A percentile compares a stretch with the other conserved stretches of the same genome.
Evolutionary conservation across 225 moss, liverwort and hornwort species (phyloP).

Genomic region (Neckera pumila): DNA sequence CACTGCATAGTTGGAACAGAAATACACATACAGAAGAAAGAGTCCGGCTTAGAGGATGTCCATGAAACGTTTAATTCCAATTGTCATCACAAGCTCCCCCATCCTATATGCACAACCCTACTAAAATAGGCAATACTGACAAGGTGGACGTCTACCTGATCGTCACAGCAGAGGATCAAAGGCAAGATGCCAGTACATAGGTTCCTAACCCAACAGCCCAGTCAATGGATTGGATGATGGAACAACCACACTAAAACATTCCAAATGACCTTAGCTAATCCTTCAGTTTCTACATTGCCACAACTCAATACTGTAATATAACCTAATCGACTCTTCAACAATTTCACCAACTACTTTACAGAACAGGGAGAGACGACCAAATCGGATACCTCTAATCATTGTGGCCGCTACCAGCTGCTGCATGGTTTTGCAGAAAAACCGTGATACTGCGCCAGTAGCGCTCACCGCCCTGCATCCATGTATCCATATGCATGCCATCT

Average conservation of each 20-base stretch:
- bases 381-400: background rate
- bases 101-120: background rate
- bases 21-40: background rate
- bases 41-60: background rate
- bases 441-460: conserved; percentile 82
- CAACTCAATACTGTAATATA: background rate
- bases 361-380: background rate
- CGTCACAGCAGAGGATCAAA: background rate
- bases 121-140: background rate
- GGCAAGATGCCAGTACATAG: background rate
- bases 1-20: background rate
- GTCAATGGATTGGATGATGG: background rate
- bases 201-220: background rate
- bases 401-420: conserved; percentile 2
- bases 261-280: background rate
- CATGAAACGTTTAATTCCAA: background rate
- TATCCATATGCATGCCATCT: conserved; percentile 94
- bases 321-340: background rate
- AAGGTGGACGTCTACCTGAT: background rate
- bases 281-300: background rate
- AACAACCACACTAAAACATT: background rate
- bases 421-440: conserved; percentile 37
- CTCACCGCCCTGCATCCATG: conserved; percentile 86
- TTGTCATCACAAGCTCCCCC: background rate
- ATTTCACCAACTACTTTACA: conserved; percentile 3